These are phyloP conservation scores for Achaetomium macrosporum DNA, from an alignment of 2,329 filamentous ascomycete species.

Conservation along the genomic window DNA sequence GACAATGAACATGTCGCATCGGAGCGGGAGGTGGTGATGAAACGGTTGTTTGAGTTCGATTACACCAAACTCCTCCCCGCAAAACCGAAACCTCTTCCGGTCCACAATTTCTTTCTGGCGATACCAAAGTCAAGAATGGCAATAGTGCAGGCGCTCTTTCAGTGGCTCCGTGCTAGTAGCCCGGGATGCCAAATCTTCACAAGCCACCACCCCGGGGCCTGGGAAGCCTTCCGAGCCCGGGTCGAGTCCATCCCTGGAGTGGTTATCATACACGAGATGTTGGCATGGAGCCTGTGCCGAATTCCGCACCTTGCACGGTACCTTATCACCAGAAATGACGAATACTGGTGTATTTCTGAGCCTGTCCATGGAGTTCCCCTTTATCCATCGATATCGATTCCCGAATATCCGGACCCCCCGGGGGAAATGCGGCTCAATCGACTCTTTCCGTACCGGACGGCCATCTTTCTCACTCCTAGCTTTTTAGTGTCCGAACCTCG, in stretches of 20 bases:
- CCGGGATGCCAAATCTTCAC: conserved; percentile 38
- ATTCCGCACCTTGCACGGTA: conserved; percentile 35
- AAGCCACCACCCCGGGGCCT: conserved; percentile 39
- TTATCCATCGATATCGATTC: conserved; percentile 28
- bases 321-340: conserved; percentile 28
- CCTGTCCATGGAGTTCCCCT: conserved; percentile 26
- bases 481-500: conserved; percentile 43
- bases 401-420: conserved; percentile 18
- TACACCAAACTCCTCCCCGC: conserved; percentile 28
- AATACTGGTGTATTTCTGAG: conserved; percentile 39
- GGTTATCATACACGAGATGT: conserved; percentile 43
- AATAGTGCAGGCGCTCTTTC: conserved; percentile 35
- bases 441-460: conserved; percentile 41
- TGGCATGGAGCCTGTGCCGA: conserved; percentile 32
- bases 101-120: conserved; percentile 41
- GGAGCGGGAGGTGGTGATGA: conserved; percentile 22
- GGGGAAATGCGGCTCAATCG: conserved; percentile 34
- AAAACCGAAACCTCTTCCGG: conserved; percentile 16
- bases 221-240: conserved; percentile 38
- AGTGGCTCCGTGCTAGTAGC: conserved; percentile 40
- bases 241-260: conserved; percentile 25
- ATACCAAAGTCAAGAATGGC: conserved; percentile 38
- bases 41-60: conserved; percentile 26
- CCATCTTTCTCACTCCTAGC: conserved; percentile 45
- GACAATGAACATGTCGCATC: background rate